A percentile compares a stretch with the other conserved stretches of the same genome.
These are phyloP conservation scores for Trypanosoma rangeli DNA, from an alignment of 208 protist genomes.

Conservation along the genomic window DNA sequence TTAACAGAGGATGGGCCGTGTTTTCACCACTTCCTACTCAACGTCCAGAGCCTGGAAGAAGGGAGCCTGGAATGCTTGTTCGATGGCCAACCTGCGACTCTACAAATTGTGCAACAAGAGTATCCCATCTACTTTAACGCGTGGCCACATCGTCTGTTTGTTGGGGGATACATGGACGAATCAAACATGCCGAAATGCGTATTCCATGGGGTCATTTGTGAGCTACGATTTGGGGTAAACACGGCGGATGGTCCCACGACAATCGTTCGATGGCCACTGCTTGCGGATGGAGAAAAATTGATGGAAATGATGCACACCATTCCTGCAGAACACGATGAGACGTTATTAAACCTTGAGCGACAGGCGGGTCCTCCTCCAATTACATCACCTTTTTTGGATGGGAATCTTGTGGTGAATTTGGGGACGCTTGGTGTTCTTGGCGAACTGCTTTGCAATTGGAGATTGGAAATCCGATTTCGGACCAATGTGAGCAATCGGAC, in stretches of 20 bases:
- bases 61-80: constrained; percentile 64
- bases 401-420: constrained; percentile 74
- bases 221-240: constrained; percentile 75
- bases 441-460: constrained; percentile 88
- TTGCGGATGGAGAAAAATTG: constrained; percentile 57
- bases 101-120: constrained; percentile 85
- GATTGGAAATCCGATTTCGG: constrained; percentile 83
- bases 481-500: constrained; percentile 66
- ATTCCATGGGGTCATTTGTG: constrained; percentile 69
- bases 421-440: constrained; percentile 72
- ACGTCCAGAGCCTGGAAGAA: constrained; percentile 77
- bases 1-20: constrained; percentile 22
- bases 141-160: constrained; percentile 86
- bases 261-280: constrained; percentile 71
- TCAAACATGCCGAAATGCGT: constrained; percentile 54
- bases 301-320: constrained; percentile 72
- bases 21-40: constrained; percentile 85
- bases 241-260: constrained; percentile 40
- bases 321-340: constrained; percentile 75
- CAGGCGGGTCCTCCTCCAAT: constrained; percentile 49
- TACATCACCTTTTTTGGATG: constrained; percentile 73
- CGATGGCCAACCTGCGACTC: constrained; percentile 46
- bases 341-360: constrained; percentile 55
- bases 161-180: constrained; percentile 80
- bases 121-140: constrained; percentile 86